Evolutionary conservation across 2,329 filamentous ascomycete species (phyloP).

Genomic region (Nothomitra cinnamomea): DNA sequence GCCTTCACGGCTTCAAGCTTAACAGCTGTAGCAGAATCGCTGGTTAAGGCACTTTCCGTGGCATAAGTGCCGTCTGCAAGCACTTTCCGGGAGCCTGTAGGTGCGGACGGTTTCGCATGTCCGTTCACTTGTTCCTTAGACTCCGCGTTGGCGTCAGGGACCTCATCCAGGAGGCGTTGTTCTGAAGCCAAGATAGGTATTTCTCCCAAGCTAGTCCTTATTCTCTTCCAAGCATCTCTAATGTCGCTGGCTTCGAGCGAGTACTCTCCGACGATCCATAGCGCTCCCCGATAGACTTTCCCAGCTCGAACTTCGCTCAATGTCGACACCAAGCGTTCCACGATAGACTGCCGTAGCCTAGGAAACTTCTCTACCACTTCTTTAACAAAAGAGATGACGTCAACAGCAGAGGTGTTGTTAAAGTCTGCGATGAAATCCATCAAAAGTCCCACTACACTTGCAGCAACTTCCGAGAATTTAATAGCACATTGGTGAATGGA

Average conservation of each 20-base stretch:
- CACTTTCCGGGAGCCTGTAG: conserved; percentile 76
- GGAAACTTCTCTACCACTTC: conserved; percentile 98
- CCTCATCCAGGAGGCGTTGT: conserved; percentile 76
- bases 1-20: conserved; percentile 93
- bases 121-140: conserved; percentile 59
- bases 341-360: conserved; percentile 68
- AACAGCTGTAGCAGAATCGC: conserved; percentile 73
- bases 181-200: conserved; percentile 94
- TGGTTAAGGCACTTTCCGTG: conserved; percentile 89
- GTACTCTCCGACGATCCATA: conserved; percentile 98
- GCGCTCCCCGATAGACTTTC: conserved; percentile 88
- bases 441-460: conserved; percentile 85
- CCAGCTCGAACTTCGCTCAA: conserved; percentile 86
- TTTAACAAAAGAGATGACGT: conserved; percentile 97
- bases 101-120: conserved; percentile 54
- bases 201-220: conserved; percentile 82
- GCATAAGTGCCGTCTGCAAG: conserved; percentile 95
- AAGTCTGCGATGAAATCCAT: conserved; percentile 99
- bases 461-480: conserved; percentile 95
- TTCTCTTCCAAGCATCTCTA: conserved; percentile 89
- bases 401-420: conserved; percentile 89
- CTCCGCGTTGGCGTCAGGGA: conserved; percentile 50
- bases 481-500: conserved; percentile 97
- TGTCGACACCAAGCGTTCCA: conserved; percentile 75
- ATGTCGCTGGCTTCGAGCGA: conserved; percentile 89